Percentiles rank a stretch among this genome's conserved stretches.
phyloP scores from a whole-genome alignment of 2,329 filamentous ascomycete species.

The Exophiala phaeomuriformis region DNA sequence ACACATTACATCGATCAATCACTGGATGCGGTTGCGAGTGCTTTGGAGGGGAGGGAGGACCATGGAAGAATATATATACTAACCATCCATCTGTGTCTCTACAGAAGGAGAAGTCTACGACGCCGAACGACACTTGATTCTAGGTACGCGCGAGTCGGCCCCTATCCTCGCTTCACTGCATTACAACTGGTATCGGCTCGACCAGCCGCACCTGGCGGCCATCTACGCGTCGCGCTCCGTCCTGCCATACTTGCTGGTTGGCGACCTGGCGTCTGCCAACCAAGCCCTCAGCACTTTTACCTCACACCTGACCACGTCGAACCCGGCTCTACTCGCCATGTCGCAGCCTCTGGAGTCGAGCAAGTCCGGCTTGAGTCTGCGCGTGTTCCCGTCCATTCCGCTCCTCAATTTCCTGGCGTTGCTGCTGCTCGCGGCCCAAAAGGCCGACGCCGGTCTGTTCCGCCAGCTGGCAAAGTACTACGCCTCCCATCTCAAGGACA shows the following conservation, averaged over 20 bases:
- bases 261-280: constrained; percentile 84
- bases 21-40: no score
- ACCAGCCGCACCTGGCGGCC: constrained; percentile 79
- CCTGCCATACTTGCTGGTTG: constrained; percentile 81
- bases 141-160: constrained; percentile 78
- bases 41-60: no score
- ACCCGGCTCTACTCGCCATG: constrained; percentile 49
- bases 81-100: not conserved
- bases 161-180: constrained; percentile 74
- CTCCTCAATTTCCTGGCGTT: constrained; percentile 89
- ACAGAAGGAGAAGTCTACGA: constrained; percentile 83
- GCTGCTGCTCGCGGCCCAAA: constrained; percentile 73
- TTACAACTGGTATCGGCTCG: constrained; percentile 87
- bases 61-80: not conserved
- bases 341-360: constrained; percentile 74
- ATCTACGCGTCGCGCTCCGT: constrained; percentile 80
- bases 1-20: no score
- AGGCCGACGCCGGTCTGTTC: constrained; percentile 70
- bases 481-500: constrained; percentile 66
- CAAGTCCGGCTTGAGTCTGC: constrained; percentile 55
- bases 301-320: constrained; percentile 51
- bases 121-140: constrained; percentile 72
- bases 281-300: constrained; percentile 72
- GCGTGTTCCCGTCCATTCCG: constrained; percentile 84
- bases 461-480: constrained; percentile 78